phyloP scores from a whole-genome alignment of 176 grass and related monocot genomes.

The Oryza longistaminata region DNA sequence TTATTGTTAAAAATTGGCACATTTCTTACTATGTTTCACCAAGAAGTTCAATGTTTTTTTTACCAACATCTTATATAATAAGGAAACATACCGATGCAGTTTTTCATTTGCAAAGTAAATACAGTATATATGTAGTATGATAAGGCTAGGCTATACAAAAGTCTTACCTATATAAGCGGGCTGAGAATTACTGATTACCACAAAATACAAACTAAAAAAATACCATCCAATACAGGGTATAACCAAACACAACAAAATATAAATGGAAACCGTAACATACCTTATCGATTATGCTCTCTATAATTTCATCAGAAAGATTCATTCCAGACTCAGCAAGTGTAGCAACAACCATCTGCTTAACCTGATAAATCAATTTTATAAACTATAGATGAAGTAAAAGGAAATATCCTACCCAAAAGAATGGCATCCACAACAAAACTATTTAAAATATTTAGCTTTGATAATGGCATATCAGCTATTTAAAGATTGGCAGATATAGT shows the following conservation, averaged over 20 bases:
- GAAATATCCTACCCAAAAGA: constrained; percentile 19
- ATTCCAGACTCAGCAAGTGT: constrained; percentile 56
- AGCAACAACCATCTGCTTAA: constrained; percentile 59
- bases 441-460: neutral
- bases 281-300: constrained; percentile 56
- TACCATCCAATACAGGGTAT: neutral
- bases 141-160: neutral
- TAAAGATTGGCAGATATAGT: neutral
- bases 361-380: constrained; percentile 38
- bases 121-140: neutral
- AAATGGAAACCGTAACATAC: constrained; percentile 13
- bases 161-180: neutral
- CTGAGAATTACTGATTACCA: neutral
- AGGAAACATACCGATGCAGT: neutral
- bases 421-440: neutral
- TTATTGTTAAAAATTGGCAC: neutral
- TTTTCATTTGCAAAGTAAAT: neutral
- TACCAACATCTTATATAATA: neutral
- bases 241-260: constrained; percentile 20
- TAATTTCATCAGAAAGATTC: constrained; percentile 53
- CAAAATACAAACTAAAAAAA: neutral
- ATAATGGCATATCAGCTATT: neutral
- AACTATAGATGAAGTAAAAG: neutral
- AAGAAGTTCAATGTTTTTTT: neutral
- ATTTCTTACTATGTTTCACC: neutral